phyloP scores from a whole-genome alignment of 306 rosid species.

The Begonia fuchsioides region DNA sequence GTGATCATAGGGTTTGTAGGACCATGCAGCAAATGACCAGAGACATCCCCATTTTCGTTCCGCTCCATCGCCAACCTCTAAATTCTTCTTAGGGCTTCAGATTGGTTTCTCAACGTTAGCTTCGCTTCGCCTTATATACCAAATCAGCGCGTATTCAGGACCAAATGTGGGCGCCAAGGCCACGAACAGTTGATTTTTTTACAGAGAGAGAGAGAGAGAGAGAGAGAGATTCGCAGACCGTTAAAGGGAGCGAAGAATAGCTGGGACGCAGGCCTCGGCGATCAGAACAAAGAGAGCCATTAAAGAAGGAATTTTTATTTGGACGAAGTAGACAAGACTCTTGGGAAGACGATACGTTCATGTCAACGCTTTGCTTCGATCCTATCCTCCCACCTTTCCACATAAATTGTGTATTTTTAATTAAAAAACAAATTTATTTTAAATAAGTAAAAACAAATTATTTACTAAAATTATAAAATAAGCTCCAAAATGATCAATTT shows the following conservation, averaged over 20 bases:
- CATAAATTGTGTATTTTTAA: no score
- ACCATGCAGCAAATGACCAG: constrained; percentile 25
- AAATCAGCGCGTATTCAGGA: neutral
- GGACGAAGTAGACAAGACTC: no score
- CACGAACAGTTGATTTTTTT: neutral
- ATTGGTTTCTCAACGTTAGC: neutral
- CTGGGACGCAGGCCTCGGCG: no score
- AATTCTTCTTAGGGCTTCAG: constrained; percentile 14
- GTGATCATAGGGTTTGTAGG: constrained; percentile 96
- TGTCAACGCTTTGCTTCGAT: no score
- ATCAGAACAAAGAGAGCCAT: no score
- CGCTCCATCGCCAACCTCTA: constrained; percentile 27
- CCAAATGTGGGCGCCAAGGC: neutral
- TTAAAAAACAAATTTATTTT: no score
- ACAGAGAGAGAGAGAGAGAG: neutral
- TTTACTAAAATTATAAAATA: no score
- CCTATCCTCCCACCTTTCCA: no score
- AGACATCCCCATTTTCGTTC: constrained; percentile 13
- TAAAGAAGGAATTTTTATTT: no score
- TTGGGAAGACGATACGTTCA: no score
- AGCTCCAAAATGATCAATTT: no score
- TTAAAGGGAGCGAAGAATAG: neutral
- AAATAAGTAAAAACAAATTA: no score
- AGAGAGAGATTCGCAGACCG: neutral
- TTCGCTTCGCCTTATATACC: neutral